Evolutionary conservation across 2,329 filamentous ascomycete genomes (phyloP).

Genomic region (Didymella pomorum): DNA sequence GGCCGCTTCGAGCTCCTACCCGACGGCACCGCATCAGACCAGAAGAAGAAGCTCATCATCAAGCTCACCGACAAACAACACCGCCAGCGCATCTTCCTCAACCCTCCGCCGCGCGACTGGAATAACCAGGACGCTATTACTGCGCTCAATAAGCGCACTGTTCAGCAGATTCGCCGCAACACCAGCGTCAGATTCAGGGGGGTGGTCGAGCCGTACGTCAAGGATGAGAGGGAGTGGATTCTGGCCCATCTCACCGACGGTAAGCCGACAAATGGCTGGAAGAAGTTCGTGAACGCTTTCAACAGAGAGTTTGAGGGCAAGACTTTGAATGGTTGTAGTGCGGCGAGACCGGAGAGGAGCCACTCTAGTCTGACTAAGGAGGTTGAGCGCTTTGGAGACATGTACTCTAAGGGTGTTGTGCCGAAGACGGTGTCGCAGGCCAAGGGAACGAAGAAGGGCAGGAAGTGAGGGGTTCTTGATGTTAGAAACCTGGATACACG

Average conservation of each 20-base stretch:
- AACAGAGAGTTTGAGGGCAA: constrained; percentile 34
- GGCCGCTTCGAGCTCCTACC: constrained; percentile 39
- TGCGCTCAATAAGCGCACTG: constrained; percentile 41
- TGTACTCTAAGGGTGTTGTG: constrained; percentile 34
- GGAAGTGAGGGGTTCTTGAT: not conserved
- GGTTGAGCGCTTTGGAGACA: constrained; percentile 38
- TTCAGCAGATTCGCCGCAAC: constrained; percentile 44
- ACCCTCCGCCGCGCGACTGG: constrained; percentile 42
- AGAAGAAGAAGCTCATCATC: constrained; percentile 40
- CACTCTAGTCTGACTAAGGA: constrained; percentile 40
- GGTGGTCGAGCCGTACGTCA: constrained; percentile 33
- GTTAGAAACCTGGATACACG: not conserved
- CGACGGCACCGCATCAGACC: constrained; percentile 32
- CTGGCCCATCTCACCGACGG: constrained; percentile 27
- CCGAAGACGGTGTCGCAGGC: constrained; percentile 13
- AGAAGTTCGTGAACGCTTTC: constrained; percentile 35
- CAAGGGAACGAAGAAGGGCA: not conserved
- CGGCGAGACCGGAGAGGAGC: constrained; percentile 26
- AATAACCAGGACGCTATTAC: constrained; percentile 36
- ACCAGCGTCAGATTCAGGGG: constrained; percentile 36
- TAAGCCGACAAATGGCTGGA: constrained; percentile 37
- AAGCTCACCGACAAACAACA: constrained; percentile 34
- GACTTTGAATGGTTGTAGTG: constrained; percentile 11
- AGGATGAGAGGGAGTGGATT: constrained; percentile 38
- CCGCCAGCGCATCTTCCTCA: constrained; percentile 35